Evolutionary conservation across 2,329 filamentous ascomycete species (phyloP).

Genomic region (Podosphaera xanthii): DNA sequence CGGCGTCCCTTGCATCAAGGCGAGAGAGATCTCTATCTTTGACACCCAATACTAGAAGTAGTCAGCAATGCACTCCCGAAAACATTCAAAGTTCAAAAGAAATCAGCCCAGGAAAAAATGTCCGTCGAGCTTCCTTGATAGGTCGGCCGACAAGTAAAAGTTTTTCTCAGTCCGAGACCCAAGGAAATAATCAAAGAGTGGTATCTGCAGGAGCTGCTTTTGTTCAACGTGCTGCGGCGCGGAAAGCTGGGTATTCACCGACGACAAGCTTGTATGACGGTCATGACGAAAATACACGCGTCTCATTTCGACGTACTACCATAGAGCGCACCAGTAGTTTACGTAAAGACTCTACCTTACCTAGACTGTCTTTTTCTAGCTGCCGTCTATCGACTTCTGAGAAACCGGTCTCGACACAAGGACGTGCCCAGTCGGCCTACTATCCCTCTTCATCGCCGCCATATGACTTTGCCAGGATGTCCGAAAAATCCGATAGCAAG

Average conservation of each 20-base stretch:
- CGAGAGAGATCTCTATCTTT: conserved; percentile 11
- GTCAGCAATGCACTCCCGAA: conserved; percentile 4
- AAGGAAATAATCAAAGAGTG: conserved; percentile 18
- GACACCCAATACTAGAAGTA: conserved; percentile 7
- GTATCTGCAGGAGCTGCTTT: conserved; percentile 26
- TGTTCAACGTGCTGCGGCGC: conserved; percentile 18
- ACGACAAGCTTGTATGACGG: conserved; percentile 12
- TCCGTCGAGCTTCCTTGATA: conserved; percentile 7
- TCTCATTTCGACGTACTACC: conserved; percentile 1
- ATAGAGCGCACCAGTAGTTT: conserved; percentile 2
- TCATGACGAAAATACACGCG: conserved; percentile 8
- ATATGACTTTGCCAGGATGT: not conserved
- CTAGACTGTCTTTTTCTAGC: conserved; percentile 3
- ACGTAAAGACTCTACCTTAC: conserved; percentile 1
- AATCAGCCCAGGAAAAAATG: conserved; percentile 6
- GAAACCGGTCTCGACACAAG: conserved; percentile 8
- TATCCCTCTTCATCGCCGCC: conserved; percentile 2
- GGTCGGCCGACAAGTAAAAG: conserved; percentile 5
- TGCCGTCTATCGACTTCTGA: conserved; percentile 6
- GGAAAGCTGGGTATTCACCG: conserved; percentile 6
- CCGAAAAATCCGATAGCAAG: not conserved
- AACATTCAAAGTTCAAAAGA: conserved; percentile 5
- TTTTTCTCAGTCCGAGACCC: conserved; percentile 6
- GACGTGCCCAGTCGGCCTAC: conserved; percentile 10
- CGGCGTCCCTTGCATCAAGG: not conserved